These are phyloP conservation scores for Vachellia collinsii DNA, from an alignment of 306 rosid genomes.

Conservation along the genomic window DNA sequence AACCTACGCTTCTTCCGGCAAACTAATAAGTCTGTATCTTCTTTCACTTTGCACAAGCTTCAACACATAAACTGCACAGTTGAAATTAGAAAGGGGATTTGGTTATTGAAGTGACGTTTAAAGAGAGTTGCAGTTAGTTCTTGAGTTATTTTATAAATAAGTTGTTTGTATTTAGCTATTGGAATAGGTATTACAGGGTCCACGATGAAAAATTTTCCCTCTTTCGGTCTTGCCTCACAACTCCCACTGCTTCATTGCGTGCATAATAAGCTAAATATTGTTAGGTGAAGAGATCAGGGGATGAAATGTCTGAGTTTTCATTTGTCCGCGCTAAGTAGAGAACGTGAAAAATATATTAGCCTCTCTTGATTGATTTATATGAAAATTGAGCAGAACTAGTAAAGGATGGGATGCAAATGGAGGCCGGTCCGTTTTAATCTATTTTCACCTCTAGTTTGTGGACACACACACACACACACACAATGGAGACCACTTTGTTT, in stretches of 20 bases:
- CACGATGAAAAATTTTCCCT: not conserved
- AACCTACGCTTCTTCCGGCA: conserved; percentile 68
- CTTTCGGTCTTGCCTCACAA: not conserved
- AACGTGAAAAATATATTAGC: not conserved
- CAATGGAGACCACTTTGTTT: not conserved
- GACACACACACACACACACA: not conserved
- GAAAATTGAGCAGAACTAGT: not conserved
- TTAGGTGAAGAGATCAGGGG: not conserved
- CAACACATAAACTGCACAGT: not conserved
- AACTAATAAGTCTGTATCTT: conserved; percentile 60
- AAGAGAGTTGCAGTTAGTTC: not conserved
- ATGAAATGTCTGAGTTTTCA: not conserved
- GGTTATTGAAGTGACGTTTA: not conserved
- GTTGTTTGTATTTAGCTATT: not conserved
- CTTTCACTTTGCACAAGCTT: not conserved
- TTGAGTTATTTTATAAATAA: not conserved
- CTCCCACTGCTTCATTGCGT: not conserved
- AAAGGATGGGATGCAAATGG: not conserved
- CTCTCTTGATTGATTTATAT: not conserved
- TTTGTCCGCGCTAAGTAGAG: not conserved
- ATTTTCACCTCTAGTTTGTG: not conserved
- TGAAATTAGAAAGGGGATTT: not conserved
- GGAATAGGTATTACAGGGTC: not conserved
- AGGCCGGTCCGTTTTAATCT: not conserved
- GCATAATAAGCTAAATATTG: not conserved